Evolutionary conservation across 306 rosid species (phyloP).

Genomic region (Medicago ruthenica): DNA sequence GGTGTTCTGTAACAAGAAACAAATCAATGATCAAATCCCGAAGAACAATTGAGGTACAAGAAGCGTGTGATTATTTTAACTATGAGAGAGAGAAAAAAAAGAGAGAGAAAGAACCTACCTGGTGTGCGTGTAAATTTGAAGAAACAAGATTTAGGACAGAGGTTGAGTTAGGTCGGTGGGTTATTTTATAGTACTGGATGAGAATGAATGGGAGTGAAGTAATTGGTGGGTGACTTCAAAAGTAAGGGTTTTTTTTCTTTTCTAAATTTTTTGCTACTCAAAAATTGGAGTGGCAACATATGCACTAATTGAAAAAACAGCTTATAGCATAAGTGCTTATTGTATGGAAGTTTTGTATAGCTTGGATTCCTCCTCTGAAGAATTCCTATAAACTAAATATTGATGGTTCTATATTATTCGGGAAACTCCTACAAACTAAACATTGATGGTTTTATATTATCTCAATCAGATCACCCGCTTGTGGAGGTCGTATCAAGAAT

Average conservation of each 20-base stretch:
- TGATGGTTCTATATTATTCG: too few species aligned
- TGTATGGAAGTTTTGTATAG: too few species aligned
- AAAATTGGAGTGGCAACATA: too few species aligned
- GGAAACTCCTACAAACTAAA: too few species aligned
- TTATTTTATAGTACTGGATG: constrained; percentile 12
- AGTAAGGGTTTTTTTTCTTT: neutral
- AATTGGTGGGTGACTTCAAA: constrained; percentile 2
- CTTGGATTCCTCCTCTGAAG: too few species aligned
- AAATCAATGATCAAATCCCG: constrained; percentile 34
- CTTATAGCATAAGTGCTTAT: too few species aligned
- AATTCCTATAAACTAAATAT: too few species aligned
- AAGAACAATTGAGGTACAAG: constrained; percentile 16
- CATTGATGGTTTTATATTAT: too few species aligned
- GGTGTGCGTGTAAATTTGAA: constrained; percentile 17
- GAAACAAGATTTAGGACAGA: constrained; percentile 35
- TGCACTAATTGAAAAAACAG: too few species aligned
- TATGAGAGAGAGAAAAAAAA: neutral
- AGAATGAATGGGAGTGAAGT: neutral
- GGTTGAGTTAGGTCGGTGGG: constrained; percentile 25
- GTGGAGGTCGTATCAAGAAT: too few species aligned
- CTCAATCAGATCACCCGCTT: too few species aligned
- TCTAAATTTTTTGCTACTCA: too few species aligned
- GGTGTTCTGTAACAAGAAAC: constrained; percentile 37
- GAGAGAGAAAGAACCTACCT: constrained; percentile 30
- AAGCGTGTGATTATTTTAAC: constrained; percentile 22